These are phyloP conservation scores for Nakazawaea siamensis DNA, from an alignment of 805 yeast genomes.

Conservation along the genomic window DNA sequence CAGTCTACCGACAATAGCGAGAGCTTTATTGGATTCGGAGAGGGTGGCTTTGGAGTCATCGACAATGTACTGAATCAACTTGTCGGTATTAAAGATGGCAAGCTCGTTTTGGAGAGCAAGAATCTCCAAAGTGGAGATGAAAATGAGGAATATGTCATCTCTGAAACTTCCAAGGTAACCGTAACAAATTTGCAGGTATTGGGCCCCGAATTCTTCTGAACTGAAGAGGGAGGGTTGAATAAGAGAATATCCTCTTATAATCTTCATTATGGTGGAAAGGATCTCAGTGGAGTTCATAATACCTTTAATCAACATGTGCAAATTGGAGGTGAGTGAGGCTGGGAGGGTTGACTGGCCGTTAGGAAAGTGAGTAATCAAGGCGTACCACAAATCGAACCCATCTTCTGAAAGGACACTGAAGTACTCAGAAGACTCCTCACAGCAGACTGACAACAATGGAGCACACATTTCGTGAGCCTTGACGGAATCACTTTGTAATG, in stretches of 20 bases:
- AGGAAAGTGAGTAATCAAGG: conserved; percentile 60
- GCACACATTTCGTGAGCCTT: conserved; percentile 45
- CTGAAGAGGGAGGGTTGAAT: conserved; percentile 34
- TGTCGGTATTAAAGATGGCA: conserved; percentile 19
- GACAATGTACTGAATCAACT: conserved; percentile 28
- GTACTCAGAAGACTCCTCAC: conserved; percentile 51
- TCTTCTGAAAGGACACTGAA: conserved; percentile 68
- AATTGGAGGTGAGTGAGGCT: background rate
- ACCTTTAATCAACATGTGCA: conserved; percentile 42
- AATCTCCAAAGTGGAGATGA: conserved; percentile 47
- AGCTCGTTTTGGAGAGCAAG: conserved; percentile 23
- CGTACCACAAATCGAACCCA: conserved; percentile 80
- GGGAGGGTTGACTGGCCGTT: background rate
- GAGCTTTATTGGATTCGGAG: conserved; percentile 28
- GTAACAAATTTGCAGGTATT: conserved; percentile 40
- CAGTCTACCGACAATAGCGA: conserved; percentile 28
- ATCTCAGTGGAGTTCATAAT: conserved; percentile 69
- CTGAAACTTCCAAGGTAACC: conserved; percentile 53
- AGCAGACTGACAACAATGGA: conserved; percentile 54
- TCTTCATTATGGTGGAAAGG: conserved; percentile 52
- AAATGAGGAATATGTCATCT: conserved; percentile 57
- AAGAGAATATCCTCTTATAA: conserved; percentile 55
- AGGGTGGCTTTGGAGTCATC: conserved; percentile 35
- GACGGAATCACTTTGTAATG: conserved; percentile 46
- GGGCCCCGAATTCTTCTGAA: conserved; percentile 24